A percentile compares a stretch with the other conserved stretches of the same genome.
These are phyloP conservation scores for Tagetes erecta DNA, from an alignment of 129 eudicot genomes.

Conservation along the genomic window DNA sequence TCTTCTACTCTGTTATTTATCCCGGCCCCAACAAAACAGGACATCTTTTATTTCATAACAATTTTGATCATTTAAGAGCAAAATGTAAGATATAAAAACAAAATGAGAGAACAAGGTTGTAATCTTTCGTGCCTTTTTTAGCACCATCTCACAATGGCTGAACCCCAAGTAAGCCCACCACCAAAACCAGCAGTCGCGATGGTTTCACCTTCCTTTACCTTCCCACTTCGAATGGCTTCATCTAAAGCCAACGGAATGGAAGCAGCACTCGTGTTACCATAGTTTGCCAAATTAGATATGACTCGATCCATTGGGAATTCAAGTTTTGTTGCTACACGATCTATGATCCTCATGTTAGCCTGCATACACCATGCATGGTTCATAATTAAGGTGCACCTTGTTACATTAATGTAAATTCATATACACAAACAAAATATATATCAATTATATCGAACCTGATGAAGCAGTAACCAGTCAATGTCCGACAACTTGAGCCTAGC, in stretches of 20 bases:
- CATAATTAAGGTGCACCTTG: neutral
- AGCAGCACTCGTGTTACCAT: slow-evolving; percentile 90
- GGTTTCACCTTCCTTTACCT: slow-evolving; percentile 72
- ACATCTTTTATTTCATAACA: neutral
- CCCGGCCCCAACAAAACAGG: neutral
- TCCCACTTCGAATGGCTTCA: slow-evolving; percentile 82
- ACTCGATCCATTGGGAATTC: slow-evolving; percentile 65
- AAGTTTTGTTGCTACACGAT: slow-evolving; percentile 60
- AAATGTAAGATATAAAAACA: neutral
- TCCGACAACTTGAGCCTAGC: slow-evolving; percentile 59
- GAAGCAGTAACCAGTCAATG: slow-evolving; percentile 82
- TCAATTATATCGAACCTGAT: slow-evolving; percentile 50
- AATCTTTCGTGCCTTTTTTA: slow-evolving; percentile 5
- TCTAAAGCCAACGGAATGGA: slow-evolving; percentile 88
- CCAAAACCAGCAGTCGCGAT: slow-evolving; percentile 82
- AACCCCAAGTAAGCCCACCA: slow-evolving; percentile 88
- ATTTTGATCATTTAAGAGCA: too few relatives aligned
- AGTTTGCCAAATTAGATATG: slow-evolving; percentile 66
- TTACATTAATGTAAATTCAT: neutral
- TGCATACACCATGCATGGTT: slow-evolving; percentile 26
- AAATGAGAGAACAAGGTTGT: neutral
- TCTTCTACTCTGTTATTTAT: too few relatives aligned
- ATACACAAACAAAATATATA: neutral
- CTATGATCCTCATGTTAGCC: slow-evolving; percentile 89
- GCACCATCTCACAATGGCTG: slow-evolving; percentile 80